A percentile compares a stretch with the other conserved stretches of the same genome.
phyloP scores from a whole-genome alignment of 108 stramenopile species.

The Cyclostephanos invisitatus region DNA sequence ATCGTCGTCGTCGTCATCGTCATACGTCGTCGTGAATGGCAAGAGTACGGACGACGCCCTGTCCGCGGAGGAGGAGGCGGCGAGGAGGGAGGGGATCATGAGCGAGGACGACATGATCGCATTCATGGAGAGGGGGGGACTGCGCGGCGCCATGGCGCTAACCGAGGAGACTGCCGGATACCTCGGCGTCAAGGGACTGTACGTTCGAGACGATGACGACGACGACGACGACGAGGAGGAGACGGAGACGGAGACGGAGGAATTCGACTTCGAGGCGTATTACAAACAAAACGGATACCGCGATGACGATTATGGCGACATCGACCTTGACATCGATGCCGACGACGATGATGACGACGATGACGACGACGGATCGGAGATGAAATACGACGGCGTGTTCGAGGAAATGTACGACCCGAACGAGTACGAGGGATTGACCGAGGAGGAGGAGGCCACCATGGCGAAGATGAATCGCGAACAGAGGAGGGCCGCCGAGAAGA shows the following conservation, averaged over 20 bases:
- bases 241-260: constrained; percentile 1
- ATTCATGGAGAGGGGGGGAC: constrained; percentile 56
- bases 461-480: constrained; percentile 74
- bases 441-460: constrained; percentile 47
- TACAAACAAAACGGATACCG: constrained; percentile 38
- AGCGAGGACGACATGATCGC: constrained; percentile 62
- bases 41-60: too few species aligned
- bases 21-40: too few species aligned
- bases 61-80: constrained; percentile 41
- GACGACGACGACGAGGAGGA: constrained; percentile 18
- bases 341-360: constrained; percentile 53
- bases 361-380: constrained; percentile 57
- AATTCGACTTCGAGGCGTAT: constrained; percentile 23
- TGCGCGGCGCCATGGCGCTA: constrained; percentile 48
- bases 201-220: constrained; percentile 43
- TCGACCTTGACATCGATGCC: constrained; percentile 46
- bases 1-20: neutral
- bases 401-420: constrained; percentile 56
- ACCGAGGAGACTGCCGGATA: constrained; percentile 50
- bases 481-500: constrained; percentile 72
- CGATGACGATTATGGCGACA: constrained; percentile 40
- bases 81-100: constrained; percentile 44
- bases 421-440: constrained; percentile 46
- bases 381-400: constrained; percentile 68
- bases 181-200: constrained; percentile 46